Conservation (phyloP, 345 rosid species). For the Citrus inodora region DNA sequence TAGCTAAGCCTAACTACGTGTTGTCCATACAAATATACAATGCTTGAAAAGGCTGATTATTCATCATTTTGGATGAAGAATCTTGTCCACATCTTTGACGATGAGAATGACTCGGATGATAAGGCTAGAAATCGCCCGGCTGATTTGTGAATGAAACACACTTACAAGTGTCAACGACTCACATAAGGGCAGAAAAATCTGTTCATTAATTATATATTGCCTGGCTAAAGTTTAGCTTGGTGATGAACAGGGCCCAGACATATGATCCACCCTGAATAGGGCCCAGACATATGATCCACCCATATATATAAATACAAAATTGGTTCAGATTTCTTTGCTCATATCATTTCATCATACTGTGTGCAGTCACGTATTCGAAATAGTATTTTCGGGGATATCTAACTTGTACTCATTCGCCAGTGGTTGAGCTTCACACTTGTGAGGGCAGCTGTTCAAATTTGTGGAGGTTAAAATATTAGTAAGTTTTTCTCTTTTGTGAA, state of each 20-base stretch:
- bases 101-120: background rate
- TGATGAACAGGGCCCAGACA: background rate
- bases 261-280: background rate
- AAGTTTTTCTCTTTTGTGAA: rapidly evolving
- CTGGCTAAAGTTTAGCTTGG: background rate
- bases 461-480: rapidly evolving
- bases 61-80: background rate
- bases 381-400: too few relatives aligned
- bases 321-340: too few relatives aligned
- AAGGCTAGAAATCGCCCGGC: background rate
- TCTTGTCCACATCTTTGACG: background rate
- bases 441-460: too few relatives aligned
- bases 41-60: background rate
- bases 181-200: background rate
- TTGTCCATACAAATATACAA: too few relatives aligned
- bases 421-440: too few relatives aligned
- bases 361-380: too few relatives aligned
- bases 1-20: too few relatives aligned
- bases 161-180: background rate
- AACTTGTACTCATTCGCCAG: too few relatives aligned
- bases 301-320: too few relatives aligned
- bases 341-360: too few relatives aligned
- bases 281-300: background rate
- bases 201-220: background rate
- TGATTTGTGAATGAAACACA: background rate